phyloP scores from a whole-genome alignment of 148 eudicot species.

The Persicaria tinctoria region DNA sequence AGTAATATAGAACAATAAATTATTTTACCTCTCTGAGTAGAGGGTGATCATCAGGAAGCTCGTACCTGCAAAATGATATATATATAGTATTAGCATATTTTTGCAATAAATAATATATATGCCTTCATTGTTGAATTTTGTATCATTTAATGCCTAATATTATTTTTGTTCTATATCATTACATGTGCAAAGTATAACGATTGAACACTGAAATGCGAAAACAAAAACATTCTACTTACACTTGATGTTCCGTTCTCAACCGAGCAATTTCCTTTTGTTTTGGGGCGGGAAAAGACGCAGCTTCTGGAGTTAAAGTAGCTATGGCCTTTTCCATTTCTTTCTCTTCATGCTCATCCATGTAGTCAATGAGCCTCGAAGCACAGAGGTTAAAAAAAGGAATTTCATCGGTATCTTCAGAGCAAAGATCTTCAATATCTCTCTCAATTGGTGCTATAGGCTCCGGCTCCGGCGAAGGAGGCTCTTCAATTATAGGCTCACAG shows the following conservation, averaged over 20 bases:
- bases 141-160: no score
- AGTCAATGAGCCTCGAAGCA: background rate
- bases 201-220: no score
- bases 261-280: background rate
- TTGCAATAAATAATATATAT: background rate
- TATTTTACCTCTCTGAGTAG: slow-evolving; percentile 27
- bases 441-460: background rate
- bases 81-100: background rate
- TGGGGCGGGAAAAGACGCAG: background rate
- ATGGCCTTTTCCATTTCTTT: background rate
- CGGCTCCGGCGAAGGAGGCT: background rate
- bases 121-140: no score
- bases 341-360: background rate
- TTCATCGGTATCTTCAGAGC: background rate
- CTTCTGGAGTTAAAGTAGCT: background rate
- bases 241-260: slow-evolving; percentile 16
- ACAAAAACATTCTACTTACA: slow-evolving; percentile 14
- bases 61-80: slow-evolving; percentile 24
- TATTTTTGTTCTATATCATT: no score
- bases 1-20: background rate
- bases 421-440: slow-evolving; percentile 1
- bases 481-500: slow-evolving; percentile 5
- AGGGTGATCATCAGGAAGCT: slow-evolving; percentile 45
- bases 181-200: no score
- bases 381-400: background rate